Evolutionary conservation across 2,329 filamentous ascomycete genomes (phyloP).

Genomic region (Trichoderma lentiforme): DNA sequence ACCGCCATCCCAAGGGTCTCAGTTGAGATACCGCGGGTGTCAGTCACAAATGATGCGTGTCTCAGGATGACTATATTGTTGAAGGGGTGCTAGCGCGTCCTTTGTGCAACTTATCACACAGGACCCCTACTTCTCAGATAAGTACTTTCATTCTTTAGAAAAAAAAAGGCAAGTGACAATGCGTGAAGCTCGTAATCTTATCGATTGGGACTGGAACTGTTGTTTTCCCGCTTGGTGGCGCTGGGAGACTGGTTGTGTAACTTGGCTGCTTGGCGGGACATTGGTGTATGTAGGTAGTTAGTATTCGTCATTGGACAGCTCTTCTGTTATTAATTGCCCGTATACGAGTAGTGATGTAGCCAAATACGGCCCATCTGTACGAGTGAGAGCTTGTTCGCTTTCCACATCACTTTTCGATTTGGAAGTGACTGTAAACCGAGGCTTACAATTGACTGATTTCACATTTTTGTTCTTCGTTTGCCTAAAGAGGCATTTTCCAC

Average conservation of each 20-base stretch:
- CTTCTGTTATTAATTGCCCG: neutral
- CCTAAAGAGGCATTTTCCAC: neutral
- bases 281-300: too few relatives aligned
- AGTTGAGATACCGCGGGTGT: neutral
- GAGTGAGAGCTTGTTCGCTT: neutral
- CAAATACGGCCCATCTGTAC: neutral
- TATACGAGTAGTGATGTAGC: neutral
- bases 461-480: neutral
- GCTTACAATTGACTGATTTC: neutral
- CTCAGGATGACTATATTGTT: neutral
- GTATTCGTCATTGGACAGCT: neutral
- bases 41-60: neutral
- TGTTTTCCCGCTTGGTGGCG: too few relatives aligned
- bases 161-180: too few relatives aligned
- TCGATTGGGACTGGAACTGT: too few relatives aligned
- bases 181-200: too few relatives aligned
- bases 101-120: neutral
- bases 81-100: neutral
- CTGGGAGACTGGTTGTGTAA: too few relatives aligned
- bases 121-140: too few relatives aligned
- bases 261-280: too few relatives aligned
- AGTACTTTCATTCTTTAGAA: too few relatives aligned
- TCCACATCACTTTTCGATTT: neutral
- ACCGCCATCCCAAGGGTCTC: neutral
- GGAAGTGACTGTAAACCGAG: neutral